Evolutionary conservation across 2,329 filamentous ascomycete species (phyloP), one percentile per base, ranked within the genome.

Genomic region (Monosporascus cannonballus): DNA sequence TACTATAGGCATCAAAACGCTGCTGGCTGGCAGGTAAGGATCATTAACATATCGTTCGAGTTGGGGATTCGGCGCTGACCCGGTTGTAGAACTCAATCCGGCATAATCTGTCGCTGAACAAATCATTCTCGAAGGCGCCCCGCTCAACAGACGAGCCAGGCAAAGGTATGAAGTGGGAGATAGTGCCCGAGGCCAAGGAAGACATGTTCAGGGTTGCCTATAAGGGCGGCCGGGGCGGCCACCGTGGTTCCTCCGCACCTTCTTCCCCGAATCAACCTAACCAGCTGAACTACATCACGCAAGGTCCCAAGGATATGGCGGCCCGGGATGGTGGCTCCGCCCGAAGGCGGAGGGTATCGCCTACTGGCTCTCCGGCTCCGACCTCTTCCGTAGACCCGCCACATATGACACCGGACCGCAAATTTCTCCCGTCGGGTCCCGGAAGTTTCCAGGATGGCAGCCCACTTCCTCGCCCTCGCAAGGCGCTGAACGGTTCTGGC

Each of bases 111-210:
- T 97, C 94, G 1, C 73, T 99, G 42, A 97, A 96, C 70, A 96
- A 96, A 68, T 85, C 87, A 0, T 99, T 99, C 65, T 86, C 91
- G 62, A 99, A 99, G 70, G 88, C 96, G 8, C 89, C 94, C 3
- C 86, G 94, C 47, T 86, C 89, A 17, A 96, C 91, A 0, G 90
- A 97, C 61, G 94, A 99, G 68, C 94, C 94, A 22, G 94, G 94
- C 14, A 99, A 99, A 69, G 94, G 94, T 27, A 97, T 96, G 91
- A 97, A 97, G 68, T 99, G 94, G 94, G 90, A 93, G 70, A 92
- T 99, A 64, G 85, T 90, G 4, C 80, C 89, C 1, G 89, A 95
- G 57, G 81, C 86, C 59, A 85, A 87, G 48, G 90, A 96, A 18
- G 93, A 96, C 50, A 96, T 96, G 76, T 80, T 90, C 54, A 88